A percentile compares a stretch with the other conserved stretches of the same genome.
phyloP scores from a whole-genome alignment of 2,329 filamentous ascomycete species.

The Trichoderma atroviride region DNA sequence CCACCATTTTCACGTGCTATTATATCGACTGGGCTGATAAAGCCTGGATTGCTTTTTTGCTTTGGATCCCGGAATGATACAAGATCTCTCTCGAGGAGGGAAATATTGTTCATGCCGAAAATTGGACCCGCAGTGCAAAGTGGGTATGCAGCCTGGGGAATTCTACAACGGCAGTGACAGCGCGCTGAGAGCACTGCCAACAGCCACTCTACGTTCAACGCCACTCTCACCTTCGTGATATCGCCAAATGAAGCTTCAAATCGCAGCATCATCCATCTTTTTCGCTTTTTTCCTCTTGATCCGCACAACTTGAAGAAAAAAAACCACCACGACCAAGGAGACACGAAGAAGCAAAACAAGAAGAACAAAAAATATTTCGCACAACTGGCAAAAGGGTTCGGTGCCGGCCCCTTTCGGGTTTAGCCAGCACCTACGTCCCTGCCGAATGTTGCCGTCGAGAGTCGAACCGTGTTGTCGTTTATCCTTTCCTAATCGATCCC shows the following conservation, averaged over 20 bases:
- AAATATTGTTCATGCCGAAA: not conserved
- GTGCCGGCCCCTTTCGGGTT: constrained; percentile 25
- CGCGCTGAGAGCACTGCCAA: not conserved
- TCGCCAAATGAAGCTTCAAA: not conserved
- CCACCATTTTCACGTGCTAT: constrained; percentile 12
- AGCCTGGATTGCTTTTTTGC: not conserved
- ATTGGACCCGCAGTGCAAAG: not conserved
- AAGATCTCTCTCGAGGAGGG: not conserved
- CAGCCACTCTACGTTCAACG: not conserved
- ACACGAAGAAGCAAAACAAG: not conserved
- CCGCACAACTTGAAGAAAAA: not conserved
- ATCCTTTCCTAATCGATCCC: not conserved
- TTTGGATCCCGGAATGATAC: not conserved
- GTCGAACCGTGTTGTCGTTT: not conserved
- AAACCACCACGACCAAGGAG: not conserved
- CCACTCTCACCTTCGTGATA: not conserved
- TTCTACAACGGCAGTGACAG: not conserved
- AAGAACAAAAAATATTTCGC: not conserved
- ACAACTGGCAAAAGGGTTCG: constrained; percentile 37
- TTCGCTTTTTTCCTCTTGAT: not conserved
- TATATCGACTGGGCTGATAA: too few species aligned
- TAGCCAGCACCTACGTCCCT: constrained; percentile 35
- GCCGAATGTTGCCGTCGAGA: constrained; percentile 13
- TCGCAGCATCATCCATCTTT: not conserved
- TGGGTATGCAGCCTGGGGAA: not conserved